Evolutionary conservation across 1,139 yeast species (phyloP).

Genomic region (Meyerozyma carpophila): DNA sequence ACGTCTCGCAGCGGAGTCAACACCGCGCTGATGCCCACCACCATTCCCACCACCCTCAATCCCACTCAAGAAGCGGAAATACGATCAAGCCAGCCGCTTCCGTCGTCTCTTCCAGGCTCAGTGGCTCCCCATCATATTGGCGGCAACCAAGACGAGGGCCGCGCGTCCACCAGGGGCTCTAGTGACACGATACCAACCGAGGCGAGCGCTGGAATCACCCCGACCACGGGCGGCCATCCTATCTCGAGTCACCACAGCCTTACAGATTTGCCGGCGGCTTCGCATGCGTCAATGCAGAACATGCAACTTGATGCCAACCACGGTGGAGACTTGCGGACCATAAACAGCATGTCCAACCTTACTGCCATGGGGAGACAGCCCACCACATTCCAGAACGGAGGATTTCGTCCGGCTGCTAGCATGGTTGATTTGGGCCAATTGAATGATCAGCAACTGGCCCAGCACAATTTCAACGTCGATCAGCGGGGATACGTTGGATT

Average conservation of each 20-base stretch:
- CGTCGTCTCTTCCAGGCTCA: background rate
- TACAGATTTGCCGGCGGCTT: conserved; percentile 28
- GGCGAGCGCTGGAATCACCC: conserved; percentile 8
- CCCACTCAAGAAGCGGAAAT: conserved; percentile 3
- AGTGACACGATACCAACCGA: conserved; percentile 1
- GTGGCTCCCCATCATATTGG: conserved; percentile 1
- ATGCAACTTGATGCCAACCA: conserved; percentile 1
- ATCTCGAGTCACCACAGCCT: conserved; percentile 6
- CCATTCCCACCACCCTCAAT: conserved; percentile 29
- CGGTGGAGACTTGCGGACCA: conserved; percentile 23
- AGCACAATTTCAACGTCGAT: conserved; percentile 1
- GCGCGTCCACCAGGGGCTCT: conserved; percentile 1
- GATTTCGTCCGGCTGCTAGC: conserved; percentile 27
- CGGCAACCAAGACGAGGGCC: conserved; percentile 1
- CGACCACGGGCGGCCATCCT: conserved; percentile 4
- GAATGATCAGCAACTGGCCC: conserved; percentile 13
- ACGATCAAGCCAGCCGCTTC: background rate
- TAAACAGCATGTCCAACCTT: conserved; percentile 36
- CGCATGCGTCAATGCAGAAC: conserved; percentile 9
- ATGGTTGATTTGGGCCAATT: conserved; percentile 24
- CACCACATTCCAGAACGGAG: conserved; percentile 10
- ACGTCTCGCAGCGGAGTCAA: conserved; percentile 14
- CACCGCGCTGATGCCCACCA: conserved; percentile 24
- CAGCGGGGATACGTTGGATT: background rate
- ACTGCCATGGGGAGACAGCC: conserved; percentile 14